Conservation (phyloP, 2,329 filamentous ascomycete species). For the Pyrenophora graminea region DNA sequence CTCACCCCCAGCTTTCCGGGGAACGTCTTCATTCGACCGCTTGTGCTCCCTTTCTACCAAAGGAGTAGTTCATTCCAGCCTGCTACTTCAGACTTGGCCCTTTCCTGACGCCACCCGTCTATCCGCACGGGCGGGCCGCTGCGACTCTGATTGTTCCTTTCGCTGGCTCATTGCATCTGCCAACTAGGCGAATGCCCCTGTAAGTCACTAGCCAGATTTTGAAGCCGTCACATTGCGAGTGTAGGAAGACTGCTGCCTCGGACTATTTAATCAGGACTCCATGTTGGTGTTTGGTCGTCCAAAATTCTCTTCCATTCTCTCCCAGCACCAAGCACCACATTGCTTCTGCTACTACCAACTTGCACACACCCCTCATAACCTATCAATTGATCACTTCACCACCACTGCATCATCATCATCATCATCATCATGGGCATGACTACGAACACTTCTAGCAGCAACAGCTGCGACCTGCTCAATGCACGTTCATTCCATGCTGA, state of each 20-base stretch:
- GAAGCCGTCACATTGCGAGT: slow-evolving; percentile 2
- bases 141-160: slow-evolving; percentile 36
- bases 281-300: slow-evolving; percentile 24
- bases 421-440: slow-evolving; percentile 8
- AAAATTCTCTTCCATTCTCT: background rate
- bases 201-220: slow-evolving; percentile 17
- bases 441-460: background rate
- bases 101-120: slow-evolving; percentile 37
- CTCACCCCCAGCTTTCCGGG: slow-evolving; percentile 17
- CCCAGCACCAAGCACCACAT: background rate
- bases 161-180: slow-evolving; percentile 29
- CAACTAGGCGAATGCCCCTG: slow-evolving; percentile 29
- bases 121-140: slow-evolving; percentile 44
- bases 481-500: background rate
- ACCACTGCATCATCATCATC: background rate
- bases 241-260: slow-evolving; percentile 9
- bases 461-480: background rate
- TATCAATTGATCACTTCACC: background rate
- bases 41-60: slow-evolving; percentile 26
- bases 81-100: slow-evolving; percentile 24
- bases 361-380: background rate
- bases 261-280: slow-evolving; percentile 37
- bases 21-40: slow-evolving; percentile 19
- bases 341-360: background rate
- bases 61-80: slow-evolving; percentile 34